phyloP scores from a whole-genome alignment of 2,329 filamentous ascomycete genomes.

The Hymenoscyphus fraxineus region DNA sequence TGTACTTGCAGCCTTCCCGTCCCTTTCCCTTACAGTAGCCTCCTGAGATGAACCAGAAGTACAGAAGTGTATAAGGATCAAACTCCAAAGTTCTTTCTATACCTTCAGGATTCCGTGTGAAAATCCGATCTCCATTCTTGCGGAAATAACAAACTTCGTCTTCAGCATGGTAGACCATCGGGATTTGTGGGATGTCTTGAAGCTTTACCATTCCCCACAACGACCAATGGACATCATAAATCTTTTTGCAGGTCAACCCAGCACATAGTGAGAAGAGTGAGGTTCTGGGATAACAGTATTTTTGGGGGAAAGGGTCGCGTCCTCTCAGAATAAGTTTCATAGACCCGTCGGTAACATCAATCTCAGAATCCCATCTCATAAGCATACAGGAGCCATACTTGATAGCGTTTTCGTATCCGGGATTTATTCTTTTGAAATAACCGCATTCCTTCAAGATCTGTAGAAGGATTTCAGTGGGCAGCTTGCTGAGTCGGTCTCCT shows the following conservation, averaged over 20 bases:
- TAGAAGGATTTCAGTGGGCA: neutral
- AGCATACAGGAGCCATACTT: too few relatives aligned
- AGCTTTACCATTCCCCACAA: neutral
- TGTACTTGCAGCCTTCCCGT: neutral
- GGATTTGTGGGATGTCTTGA: neutral
- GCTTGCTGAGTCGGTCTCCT: neutral
- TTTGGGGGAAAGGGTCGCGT: neutral
- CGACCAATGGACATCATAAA: neutral
- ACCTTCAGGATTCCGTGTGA: too few relatives aligned
- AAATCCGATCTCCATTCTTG: too few relatives aligned
- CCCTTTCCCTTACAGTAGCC: neutral
- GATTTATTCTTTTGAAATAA: neutral
- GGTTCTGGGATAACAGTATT: neutral
- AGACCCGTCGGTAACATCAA: too few relatives aligned
- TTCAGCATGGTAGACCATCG: neutral
- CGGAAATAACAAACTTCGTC: too few relatives aligned
- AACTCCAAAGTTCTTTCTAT: neutral
- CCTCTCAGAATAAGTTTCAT: too few relatives aligned
- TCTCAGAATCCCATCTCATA: too few relatives aligned
- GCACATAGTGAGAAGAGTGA: neutral
- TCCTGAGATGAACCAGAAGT: neutral
- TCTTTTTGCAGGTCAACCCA: neutral
- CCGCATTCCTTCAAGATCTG: neutral
- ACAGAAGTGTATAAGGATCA: neutral
- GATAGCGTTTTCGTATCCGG: too few relatives aligned